Evolutionary conservation across 371 early-diverging fungal species (phyloP).

Genomic region (Mortierella sp.): DNA sequence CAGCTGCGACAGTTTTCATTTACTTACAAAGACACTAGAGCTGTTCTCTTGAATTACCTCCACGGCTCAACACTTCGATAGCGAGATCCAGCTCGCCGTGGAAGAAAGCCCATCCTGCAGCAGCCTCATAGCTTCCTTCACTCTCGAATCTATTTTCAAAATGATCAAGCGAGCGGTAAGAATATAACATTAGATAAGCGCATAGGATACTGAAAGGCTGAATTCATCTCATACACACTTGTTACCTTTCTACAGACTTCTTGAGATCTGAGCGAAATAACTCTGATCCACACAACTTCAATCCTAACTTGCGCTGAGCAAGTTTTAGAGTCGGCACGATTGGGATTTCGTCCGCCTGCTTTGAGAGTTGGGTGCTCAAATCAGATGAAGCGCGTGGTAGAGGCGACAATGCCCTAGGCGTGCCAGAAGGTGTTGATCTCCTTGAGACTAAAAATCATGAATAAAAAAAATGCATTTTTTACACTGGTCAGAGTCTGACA

Average conservation of each 20-base stretch:
- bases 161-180: neutral
- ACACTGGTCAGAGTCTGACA: too few species aligned
- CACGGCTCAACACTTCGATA: constrained; percentile 76
- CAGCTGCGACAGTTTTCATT: neutral
- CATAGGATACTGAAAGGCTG: neutral
- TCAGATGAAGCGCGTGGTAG: constrained; percentile 46
- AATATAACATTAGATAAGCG: neutral
- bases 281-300: constrained; percentile 83
- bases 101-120: constrained; percentile 91
- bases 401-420: constrained; percentile 53
- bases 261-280: constrained; percentile 74
- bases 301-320: constrained; percentile 74
- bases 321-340: constrained; percentile 67
- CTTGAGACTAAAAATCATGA: constrained; percentile 27
- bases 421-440: constrained; percentile 62
- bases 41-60: constrained; percentile 57
- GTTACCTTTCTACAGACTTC: constrained; percentile 67
- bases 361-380: constrained; percentile 24
- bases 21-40: neutral
- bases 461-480: neutral
- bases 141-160: constrained; percentile 68
- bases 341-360: constrained; percentile 56
- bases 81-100: constrained; percentile 81
- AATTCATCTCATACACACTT: neutral
- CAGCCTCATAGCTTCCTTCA: constrained; percentile 79